Evolutionary conservation across 805 yeast species (phyloP).

Genomic region (Hanseniaspora jakobsenii): DNA sequence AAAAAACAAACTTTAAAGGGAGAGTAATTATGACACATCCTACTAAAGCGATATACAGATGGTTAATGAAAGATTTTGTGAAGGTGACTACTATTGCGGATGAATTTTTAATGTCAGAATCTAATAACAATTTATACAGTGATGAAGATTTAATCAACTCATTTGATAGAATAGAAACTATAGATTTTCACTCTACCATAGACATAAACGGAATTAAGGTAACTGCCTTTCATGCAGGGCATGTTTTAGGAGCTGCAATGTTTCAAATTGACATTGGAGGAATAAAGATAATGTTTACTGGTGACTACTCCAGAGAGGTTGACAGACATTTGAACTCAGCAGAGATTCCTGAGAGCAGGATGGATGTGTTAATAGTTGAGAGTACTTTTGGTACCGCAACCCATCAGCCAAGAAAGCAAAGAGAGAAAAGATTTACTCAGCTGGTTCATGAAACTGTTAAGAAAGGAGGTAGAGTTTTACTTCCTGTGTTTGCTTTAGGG

Average conservation of each 20-base stretch:
- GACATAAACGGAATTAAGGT: slow-evolving; percentile 90
- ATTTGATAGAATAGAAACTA: slow-evolving; percentile 81
- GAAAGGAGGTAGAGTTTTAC: slow-evolving; percentile 80
- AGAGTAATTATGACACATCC: slow-evolving; percentile 99
- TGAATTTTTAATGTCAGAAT: slow-evolving; percentile 28
- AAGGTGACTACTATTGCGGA: slow-evolving; percentile 61
- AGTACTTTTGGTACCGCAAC: slow-evolving; percentile 97
- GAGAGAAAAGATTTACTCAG: slow-evolving; percentile 70
- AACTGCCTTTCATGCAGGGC: slow-evolving; percentile 99
- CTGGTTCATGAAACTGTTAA: slow-evolving; percentile 70
- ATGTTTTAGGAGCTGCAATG: slow-evolving; percentile 98
- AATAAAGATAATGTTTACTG: slow-evolving; percentile 76
- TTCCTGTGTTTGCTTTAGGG: slow-evolving; percentile 95
- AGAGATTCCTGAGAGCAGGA: slow-evolving; percentile 77
- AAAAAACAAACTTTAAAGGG: slow-evolving; percentile 86
- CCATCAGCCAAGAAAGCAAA: slow-evolving; percentile 77
- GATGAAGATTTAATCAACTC: slow-evolving; percentile 84
- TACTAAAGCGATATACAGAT: slow-evolving; percentile 91
- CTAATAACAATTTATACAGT: slow-evolving; percentile 51
- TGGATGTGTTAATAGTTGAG: slow-evolving; percentile 85
- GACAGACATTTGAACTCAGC: slow-evolving; percentile 92
- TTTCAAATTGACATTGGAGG: slow-evolving; percentile 92
- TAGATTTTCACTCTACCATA: slow-evolving; percentile 89
- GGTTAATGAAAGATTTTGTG: slow-evolving; percentile 90
- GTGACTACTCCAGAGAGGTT: slow-evolving; percentile 92